A percentile compares a stretch with the other conserved stretches of the same genome.
Evolutionary conservation across 2,329 filamentous ascomycete genomes (phyloP).

Genomic region (Monosporascus ibericus): DNA sequence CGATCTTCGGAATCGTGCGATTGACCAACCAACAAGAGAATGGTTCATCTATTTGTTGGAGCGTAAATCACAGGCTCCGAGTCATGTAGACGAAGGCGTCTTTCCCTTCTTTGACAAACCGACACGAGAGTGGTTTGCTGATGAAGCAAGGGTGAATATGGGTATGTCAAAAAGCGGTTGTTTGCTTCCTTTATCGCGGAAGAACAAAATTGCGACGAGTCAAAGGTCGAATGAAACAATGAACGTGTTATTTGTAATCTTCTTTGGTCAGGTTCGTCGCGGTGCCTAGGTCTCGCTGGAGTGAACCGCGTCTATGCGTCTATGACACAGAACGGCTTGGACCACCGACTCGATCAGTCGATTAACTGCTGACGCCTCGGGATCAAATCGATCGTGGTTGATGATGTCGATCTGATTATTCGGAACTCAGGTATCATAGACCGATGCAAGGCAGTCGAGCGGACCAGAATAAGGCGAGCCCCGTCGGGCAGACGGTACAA

Average conservation of each 20-base stretch:
- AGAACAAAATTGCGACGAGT: neutral
- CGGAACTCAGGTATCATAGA: no score
- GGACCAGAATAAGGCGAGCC: no score
- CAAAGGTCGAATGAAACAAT: neutral
- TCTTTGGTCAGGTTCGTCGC: no score
- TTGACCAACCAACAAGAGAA: slow-evolving; percentile 8
- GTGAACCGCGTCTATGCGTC: no score
- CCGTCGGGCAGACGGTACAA: no score
- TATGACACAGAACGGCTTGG: no score
- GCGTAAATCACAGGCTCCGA: neutral
- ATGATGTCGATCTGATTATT: no score
- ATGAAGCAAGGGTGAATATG: neutral
- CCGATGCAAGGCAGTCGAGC: no score
- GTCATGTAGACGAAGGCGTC: neutral
- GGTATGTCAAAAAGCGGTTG: neutral
- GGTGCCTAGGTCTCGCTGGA: no score
- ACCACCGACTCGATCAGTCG: no score
- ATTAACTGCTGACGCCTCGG: neutral
- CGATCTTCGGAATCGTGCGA: slow-evolving; percentile 2
- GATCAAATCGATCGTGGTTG: no score
- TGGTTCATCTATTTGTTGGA: neutral
- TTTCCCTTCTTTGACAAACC: neutral
- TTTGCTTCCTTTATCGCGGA: neutral
- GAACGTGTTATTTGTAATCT: no score
- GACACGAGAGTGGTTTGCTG: neutral